These are phyloP conservation scores for Peniophora sp. DNA, from an alignment of 1,284 basidiomycete genomes.

Conservation along the genomic window DNA sequence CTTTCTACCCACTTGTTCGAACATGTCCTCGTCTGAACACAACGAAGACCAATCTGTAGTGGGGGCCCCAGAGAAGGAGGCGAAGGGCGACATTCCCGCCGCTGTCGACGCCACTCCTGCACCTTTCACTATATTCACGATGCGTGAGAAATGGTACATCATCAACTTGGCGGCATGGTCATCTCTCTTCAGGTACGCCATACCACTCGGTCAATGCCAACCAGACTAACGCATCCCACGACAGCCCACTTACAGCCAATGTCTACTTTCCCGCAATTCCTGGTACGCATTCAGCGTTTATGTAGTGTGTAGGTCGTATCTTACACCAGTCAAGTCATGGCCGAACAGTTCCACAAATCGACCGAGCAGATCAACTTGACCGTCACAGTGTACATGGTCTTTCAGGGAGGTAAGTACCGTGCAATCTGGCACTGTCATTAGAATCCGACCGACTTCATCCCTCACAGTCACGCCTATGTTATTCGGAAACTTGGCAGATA, in stretches of 20 bases:
- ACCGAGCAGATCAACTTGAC: slow-evolving; percentile 69
- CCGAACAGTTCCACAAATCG: slow-evolving; percentile 52
- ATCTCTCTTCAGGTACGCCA: slow-evolving; percentile 48
- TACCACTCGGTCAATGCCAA: background rate
- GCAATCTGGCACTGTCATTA: no score
- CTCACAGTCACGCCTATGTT: slow-evolving; percentile 30
- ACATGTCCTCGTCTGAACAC: no score
- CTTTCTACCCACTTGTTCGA: no score
- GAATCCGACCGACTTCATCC: no score
- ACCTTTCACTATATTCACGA: slow-evolving; percentile 47
- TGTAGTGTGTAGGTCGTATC: background rate
- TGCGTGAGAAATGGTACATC: slow-evolving; percentile 60
- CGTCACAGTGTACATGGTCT: slow-evolving; percentile 72
- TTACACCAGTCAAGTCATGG: slow-evolving; percentile 28
- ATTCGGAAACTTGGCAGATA: background rate
- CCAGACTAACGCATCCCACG: background rate
- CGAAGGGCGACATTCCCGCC: no score
- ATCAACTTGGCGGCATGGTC: slow-evolving; percentile 50
- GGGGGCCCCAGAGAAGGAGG: no score
- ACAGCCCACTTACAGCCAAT: slow-evolving; percentile 64
- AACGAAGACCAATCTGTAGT: no score
- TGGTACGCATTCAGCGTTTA: background rate
- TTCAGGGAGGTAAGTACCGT: slow-evolving; percentile 42
- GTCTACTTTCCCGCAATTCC: slow-evolving; percentile 78
- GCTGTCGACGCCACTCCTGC: no score